Evolutionary conservation across 2,329 filamentous ascomycete species (phyloP).

Genomic region (Colletotrichum shisoi): DNA sequence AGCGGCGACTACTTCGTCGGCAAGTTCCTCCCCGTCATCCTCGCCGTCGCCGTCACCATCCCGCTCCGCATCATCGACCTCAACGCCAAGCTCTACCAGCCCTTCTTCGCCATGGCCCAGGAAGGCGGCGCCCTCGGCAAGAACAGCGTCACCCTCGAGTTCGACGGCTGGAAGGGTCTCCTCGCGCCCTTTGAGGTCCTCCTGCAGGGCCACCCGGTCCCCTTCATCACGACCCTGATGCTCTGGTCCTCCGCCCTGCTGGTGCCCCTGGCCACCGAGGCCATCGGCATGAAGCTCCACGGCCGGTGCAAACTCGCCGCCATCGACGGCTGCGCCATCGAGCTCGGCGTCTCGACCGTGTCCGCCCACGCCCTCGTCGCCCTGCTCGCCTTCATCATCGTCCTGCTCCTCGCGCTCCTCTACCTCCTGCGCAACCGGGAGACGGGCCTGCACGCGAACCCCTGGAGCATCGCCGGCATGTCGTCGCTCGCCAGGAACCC

Average conservation of each 20-base stretch:
- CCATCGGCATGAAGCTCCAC: conserved; percentile 50
- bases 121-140: conserved; percentile 50
- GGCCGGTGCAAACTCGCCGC: conserved; percentile 47
- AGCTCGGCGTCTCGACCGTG: conserved; percentile 47
- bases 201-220: conserved; percentile 48
- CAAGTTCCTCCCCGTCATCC: conserved; percentile 53
- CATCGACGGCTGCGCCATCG: conserved; percentile 47
- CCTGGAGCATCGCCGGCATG: conserved; percentile 53
- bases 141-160: conserved; percentile 55
- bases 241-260: conserved; percentile 49
- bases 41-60: conserved; percentile 52
- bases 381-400: conserved; percentile 46
- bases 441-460: conserved; percentile 52
- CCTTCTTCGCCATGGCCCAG: conserved; percentile 54
- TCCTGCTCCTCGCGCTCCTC: conserved; percentile 45
- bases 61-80: conserved; percentile 53
- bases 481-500: conserved; percentile 47
- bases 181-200: conserved; percentile 48
- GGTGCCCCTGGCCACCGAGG: conserved; percentile 53
- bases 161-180: conserved; percentile 50
- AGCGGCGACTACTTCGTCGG: conserved; percentile 51
- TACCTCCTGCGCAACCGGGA: conserved; percentile 47
- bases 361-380: conserved; percentile 47
- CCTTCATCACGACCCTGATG: conserved; percentile 50
- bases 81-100: conserved; percentile 54